These are phyloP conservation scores for Cytospora leucostoma DNA, from an alignment of 2,329 filamentous ascomycete species.

Conservation along the genomic window DNA sequence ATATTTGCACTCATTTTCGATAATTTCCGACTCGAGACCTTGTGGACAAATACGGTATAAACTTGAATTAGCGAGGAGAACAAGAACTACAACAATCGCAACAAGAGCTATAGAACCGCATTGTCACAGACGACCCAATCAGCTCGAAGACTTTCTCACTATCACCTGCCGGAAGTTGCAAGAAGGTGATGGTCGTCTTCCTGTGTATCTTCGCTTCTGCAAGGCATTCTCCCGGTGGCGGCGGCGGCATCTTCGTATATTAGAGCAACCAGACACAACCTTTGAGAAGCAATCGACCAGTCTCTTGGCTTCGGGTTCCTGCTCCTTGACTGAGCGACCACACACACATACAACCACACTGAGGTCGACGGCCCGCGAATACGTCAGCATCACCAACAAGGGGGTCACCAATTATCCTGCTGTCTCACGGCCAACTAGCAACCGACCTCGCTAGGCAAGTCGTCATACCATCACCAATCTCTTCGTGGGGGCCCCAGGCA, in stretches of 20 bases:
- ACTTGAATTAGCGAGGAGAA: constrained; percentile 14
- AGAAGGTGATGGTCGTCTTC: constrained; percentile 20
- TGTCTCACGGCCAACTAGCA: constrained; percentile 16
- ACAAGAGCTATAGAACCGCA: constrained; percentile 7
- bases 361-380: background rate
- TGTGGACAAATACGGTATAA: constrained; percentile 13
- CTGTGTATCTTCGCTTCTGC: constrained; percentile 23
- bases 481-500: constrained; percentile 7
- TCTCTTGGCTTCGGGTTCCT: constrained; percentile 13
- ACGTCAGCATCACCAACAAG: background rate
- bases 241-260: background rate
- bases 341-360: background rate
- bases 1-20: constrained; percentile 24
- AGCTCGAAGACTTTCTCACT: constrained; percentile 18
- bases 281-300: constrained; percentile 23
- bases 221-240: constrained; percentile 14
- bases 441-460: constrained; percentile 10
- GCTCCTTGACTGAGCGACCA: constrained; percentile 16
- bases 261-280: constrained; percentile 2
- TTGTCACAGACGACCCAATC: constrained; percentile 16
- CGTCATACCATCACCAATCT: constrained; percentile 1
- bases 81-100: constrained; percentile 5
- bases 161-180: constrained; percentile 23
- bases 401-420: background rate
- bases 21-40: constrained; percentile 25